Evolutionary conservation across 2,329 filamentous ascomycete genomes (phyloP).

Genomic region (Coniella vitis): DNA sequence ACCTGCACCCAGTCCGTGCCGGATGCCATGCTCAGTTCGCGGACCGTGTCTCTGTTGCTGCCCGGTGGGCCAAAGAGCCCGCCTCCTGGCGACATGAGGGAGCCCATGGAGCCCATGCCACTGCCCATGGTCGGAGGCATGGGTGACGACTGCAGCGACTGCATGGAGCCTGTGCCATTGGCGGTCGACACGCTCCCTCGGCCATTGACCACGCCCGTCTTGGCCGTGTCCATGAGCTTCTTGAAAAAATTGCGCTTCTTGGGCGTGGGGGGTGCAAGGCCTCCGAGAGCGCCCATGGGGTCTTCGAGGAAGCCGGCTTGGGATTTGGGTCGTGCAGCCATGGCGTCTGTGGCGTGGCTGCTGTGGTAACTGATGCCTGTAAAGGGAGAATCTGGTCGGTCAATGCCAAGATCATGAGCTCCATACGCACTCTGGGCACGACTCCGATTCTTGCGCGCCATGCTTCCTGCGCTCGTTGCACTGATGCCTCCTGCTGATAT

Average conservation of each 20-base stretch:
- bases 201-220: conserved; percentile 85
- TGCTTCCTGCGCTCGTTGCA: conserved; percentile 89
- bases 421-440: conserved; percentile 61
- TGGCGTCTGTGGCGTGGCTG: conserved; percentile 64
- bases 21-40: conserved; percentile 62
- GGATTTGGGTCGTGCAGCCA: conserved; percentile 46
- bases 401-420: conserved; percentile 47
- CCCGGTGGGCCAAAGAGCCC: conserved; percentile 25
- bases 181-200: conserved; percentile 78
- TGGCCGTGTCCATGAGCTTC: conserved; percentile 89
- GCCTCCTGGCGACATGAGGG: conserved; percentile 31
- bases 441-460: conserved; percentile 65
- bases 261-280: conserved; percentile 64
- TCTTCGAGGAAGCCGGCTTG: conserved; percentile 62
- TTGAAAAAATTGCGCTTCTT: conserved; percentile 90
- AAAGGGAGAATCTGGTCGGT: conserved; percentile 57
- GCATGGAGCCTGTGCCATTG: conserved; percentile 36
- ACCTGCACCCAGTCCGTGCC: conserved; percentile 94
- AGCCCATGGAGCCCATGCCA: conserved; percentile 22
- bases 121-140: conserved; percentile 35
- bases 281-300: conserved; percentile 64
- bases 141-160: conserved; percentile 26
- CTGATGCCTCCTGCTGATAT: conserved; percentile 85
- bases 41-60: conserved; percentile 42
- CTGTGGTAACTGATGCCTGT: conserved; percentile 87